These are phyloP conservation scores for Marasmius fiardii DNA, from an alignment of 1,284 basidiomycete genomes.

Conservation along the genomic window DNA sequence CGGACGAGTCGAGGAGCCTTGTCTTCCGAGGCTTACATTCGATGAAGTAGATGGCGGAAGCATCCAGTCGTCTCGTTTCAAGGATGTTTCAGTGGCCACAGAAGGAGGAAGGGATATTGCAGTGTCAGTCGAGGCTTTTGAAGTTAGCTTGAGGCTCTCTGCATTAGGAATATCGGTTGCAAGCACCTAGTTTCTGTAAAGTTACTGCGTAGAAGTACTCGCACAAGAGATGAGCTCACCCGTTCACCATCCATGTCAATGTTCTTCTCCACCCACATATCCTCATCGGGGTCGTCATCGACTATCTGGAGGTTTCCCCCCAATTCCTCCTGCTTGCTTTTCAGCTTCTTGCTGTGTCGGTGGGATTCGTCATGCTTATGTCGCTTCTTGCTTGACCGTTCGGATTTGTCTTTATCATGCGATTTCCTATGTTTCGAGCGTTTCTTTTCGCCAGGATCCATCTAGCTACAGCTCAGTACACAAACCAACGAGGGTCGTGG, in stretches of 20 bases:
- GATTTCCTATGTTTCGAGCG: conserved; percentile 11
- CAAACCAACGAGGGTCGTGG: neutral
- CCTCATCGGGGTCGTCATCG: conserved; percentile 68
- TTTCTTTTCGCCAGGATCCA: neutral
- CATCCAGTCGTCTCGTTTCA: conserved; percentile 91
- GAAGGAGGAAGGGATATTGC: conserved; percentile 42
- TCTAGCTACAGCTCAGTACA: neutral
- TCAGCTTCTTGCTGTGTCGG: conserved; percentile 24
- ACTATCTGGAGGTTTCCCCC: conserved; percentile 39
- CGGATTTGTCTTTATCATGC: conserved; percentile 7
- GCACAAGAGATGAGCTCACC: conserved; percentile 37
- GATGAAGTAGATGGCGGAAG: conserved; percentile 33
- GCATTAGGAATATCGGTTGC: conserved; percentile 77
- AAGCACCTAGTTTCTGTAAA: conserved; percentile 43
- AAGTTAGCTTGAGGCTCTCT: conserved; percentile 67
- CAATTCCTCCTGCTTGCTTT: conserved; percentile 25
- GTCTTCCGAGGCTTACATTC: conserved; percentile 15
- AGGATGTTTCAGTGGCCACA: conserved; percentile 39
- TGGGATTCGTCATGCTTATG: conserved; percentile 10
- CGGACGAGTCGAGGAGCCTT: conserved; percentile 21
- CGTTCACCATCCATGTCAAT: conserved; percentile 73
- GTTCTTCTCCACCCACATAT: conserved; percentile 87
- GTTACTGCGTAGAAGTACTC: neutral
- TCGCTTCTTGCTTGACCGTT: conserved; percentile 10
- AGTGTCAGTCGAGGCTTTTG: conserved; percentile 44